Conservation (phyloP, 2,329 filamentous ascomycete genomes). For the Verticillium nonalfalfae region DNA sequence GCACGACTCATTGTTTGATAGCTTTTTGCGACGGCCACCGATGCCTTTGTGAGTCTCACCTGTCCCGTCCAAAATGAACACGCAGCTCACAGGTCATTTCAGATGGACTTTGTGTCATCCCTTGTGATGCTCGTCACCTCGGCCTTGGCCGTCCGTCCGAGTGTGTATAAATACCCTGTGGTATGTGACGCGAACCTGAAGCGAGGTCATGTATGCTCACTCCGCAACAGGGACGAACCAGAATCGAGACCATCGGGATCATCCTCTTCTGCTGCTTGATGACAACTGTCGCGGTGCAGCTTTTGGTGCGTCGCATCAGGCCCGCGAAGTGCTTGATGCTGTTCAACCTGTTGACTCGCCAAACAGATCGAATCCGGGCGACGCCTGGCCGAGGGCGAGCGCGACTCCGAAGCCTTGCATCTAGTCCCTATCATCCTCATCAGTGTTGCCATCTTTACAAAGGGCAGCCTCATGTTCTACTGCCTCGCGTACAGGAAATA, state of each 20-base stretch:
- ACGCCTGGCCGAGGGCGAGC: conserved; percentile 35
- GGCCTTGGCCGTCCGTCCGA: conserved; percentile 50
- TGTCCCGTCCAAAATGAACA: conserved; percentile 1
- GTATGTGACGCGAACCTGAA: conserved; percentile 21
- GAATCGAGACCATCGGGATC: conserved; percentile 59
- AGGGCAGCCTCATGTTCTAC: conserved; percentile 45
- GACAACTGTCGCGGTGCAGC: conserved; percentile 58
- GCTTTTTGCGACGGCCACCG: conserved; percentile 59
- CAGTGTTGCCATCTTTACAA: conserved; percentile 45
- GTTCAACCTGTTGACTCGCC: conserved; percentile 9
- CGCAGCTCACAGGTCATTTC: conserved; percentile 11
- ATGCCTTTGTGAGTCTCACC: conserved; percentile 45
- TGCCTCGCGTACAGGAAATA: conserved; percentile 47
- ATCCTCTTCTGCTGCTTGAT: conserved; percentile 62
- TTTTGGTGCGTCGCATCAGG: conserved; percentile 37
- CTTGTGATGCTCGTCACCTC: conserved; percentile 57
- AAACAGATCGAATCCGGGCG: conserved; percentile 48
- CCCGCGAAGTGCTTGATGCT: not conserved
- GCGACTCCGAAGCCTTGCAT: conserved; percentile 36
- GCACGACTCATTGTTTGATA: conserved; percentile 3
- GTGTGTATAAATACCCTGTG: conserved; percentile 57
- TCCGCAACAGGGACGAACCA: conserved; percentile 42
- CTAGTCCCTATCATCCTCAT: conserved; percentile 50
- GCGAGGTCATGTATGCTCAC: conserved; percentile 3
- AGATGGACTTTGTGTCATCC: conserved; percentile 59